Evolutionary conservation across 2,329 filamentous ascomycete genomes (phyloP).

Genomic region (Dactylellina parvicollis): DNA sequence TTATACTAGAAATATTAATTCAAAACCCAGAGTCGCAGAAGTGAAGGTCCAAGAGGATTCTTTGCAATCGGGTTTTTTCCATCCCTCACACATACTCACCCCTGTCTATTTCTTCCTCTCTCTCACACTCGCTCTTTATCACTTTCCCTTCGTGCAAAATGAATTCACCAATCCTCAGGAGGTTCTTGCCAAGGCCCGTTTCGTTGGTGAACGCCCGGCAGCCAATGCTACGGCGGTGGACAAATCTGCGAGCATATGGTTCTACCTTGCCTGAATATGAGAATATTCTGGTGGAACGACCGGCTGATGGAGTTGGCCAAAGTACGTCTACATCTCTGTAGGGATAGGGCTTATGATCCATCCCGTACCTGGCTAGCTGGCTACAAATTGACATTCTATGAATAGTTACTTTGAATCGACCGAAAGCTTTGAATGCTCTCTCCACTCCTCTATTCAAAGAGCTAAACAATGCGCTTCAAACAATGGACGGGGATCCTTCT

Average conservation of each 20-base stretch:
- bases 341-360: slow-evolving; percentile 14
- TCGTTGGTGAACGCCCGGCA: neutral
- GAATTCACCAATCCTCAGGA: slow-evolving; percentile 19
- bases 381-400: neutral
- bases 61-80: no score
- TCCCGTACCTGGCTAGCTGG: slow-evolving; percentile 27
- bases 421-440: slow-evolving; percentile 94
- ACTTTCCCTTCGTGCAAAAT: slow-evolving; percentile 6
- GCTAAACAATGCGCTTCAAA: slow-evolving; percentile 79
- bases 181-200: neutral
- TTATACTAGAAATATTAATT: no score
- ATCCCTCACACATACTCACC: no score
- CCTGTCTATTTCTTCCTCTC: no score
- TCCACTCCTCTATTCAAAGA: slow-evolving; percentile 90
- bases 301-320: slow-evolving; percentile 87
- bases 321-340: slow-evolving; percentile 66
- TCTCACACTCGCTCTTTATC: no score
- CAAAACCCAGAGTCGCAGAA: no score
- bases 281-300: slow-evolving; percentile 81
- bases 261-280: slow-evolving; percentile 70
- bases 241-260: slow-evolving; percentile 16
- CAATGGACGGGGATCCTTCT: slow-evolving; percentile 74
- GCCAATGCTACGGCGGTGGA: neutral
- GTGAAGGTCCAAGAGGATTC: no score
- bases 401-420: slow-evolving; percentile 88